These are phyloP conservation scores for Celoporthe dispersa DNA, from an alignment of 2,329 filamentous ascomycete genomes.

Conservation along the genomic window DNA sequence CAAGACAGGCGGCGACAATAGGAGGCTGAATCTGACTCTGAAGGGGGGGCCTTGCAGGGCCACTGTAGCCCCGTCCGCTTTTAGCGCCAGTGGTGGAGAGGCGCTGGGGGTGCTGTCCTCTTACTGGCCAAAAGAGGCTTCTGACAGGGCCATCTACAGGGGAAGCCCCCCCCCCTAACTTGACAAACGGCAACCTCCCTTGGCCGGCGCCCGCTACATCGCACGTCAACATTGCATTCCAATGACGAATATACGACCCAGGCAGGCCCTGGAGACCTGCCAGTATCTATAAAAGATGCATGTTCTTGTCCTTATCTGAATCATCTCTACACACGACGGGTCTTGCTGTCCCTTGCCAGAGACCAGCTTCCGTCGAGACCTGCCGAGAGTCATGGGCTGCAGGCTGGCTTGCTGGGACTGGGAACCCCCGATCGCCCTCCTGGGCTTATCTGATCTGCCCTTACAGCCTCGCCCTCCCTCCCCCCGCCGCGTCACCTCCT, in stretches of 20 bases:
- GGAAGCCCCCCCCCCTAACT: background rate
- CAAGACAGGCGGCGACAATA: background rate
- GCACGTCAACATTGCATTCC: background rate
- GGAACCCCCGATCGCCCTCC: no score
- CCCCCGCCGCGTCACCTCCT: background rate
- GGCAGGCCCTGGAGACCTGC: background rate
- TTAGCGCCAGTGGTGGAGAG: background rate
- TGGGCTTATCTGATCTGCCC: background rate
- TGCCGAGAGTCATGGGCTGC: background rate
- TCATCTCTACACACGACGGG: no score
- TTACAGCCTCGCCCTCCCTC: background rate
- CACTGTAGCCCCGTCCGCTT: constrained; percentile 12
- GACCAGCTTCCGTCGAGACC: background rate
- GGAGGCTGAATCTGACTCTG: background rate
- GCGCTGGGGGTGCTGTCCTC: background rate
- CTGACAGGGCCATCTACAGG: background rate
- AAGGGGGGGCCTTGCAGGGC: background rate
- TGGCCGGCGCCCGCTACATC: background rate
- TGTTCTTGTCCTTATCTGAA: background rate
- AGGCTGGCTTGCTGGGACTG: background rate
- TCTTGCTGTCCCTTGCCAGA: background rate
- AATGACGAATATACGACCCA: background rate
- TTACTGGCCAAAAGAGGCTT: background rate
- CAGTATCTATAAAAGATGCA: background rate
- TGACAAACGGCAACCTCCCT: background rate